Conservation (phyloP, 1,284 basidiomycete genomes). For the Exobasidium rhododendri region DNA sequence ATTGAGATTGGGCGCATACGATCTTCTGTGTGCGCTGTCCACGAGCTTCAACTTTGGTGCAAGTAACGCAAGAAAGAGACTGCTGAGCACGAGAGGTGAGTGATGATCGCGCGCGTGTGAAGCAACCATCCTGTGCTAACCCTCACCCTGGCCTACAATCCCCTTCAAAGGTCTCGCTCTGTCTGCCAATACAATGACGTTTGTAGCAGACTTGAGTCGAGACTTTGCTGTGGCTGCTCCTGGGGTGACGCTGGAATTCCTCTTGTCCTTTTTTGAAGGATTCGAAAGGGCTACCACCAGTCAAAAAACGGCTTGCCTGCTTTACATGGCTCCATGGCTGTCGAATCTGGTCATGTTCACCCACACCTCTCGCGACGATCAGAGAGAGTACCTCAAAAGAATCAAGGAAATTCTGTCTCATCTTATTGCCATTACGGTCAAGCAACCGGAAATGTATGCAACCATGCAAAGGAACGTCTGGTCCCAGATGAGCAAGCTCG, state of each 20-base stretch:
- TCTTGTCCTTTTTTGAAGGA: conserved; percentile 50
- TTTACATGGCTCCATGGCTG: conserved; percentile 49
- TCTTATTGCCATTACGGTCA: conserved; percentile 48
- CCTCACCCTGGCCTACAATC: neutral
- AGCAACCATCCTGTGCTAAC: neutral
- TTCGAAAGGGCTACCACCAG: conserved; percentile 39
- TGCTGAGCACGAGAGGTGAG: conserved; percentile 45
- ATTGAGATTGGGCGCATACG: conserved; percentile 44
- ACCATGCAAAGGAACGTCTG: conserved; percentile 49
- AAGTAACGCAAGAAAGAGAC: conserved; percentile 37
- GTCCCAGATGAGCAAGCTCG: conserved; percentile 47
- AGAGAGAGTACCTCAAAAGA: conserved; percentile 40
- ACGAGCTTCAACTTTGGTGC: conserved; percentile 51
- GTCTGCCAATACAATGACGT: conserved; percentile 46
- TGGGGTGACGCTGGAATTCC: conserved; percentile 47
- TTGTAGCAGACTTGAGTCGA: conserved; percentile 44
- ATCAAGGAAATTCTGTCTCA: conserved; percentile 50
- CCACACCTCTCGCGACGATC: conserved; percentile 44
- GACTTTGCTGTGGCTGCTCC: conserved; percentile 48
- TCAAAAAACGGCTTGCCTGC: conserved; percentile 45
- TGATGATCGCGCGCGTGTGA: conserved; percentile 20
- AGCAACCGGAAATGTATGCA: conserved; percentile 50
- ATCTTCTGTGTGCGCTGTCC: conserved; percentile 48
- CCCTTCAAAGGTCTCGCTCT: conserved; percentile 36
- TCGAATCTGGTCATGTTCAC: conserved; percentile 47